Conservation (phyloP, 2,329 filamentous ascomycete genomes). For the Paraphaeosphaeria sporulosa region DNA sequence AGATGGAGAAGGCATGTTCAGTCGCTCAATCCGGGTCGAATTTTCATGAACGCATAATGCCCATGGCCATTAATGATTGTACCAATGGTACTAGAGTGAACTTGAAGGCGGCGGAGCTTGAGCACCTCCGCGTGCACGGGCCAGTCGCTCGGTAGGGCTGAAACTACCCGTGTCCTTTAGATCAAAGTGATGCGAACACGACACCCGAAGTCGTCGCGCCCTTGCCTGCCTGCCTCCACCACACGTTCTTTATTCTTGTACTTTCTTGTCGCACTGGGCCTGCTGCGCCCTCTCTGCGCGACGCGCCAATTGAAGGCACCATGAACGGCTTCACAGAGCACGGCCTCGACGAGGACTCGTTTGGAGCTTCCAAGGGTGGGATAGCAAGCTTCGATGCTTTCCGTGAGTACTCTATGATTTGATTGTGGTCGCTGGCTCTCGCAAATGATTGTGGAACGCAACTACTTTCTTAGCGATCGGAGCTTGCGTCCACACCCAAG, state of each 20-base stretch:
- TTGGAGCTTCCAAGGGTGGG: conserved; percentile 73
- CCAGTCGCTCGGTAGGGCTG: conserved; percentile 25
- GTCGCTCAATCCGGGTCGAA: too few relatives aligned
- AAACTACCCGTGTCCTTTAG: conserved; percentile 49
- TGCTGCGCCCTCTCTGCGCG: conserved; percentile 31
- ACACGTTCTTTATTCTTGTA: conserved; percentile 11
- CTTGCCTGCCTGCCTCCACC: conserved; percentile 19
- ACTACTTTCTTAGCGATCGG: conserved; percentile 2
- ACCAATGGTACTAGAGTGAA: background rate
- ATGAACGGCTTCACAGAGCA: conserved; percentile 82
- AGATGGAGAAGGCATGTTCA: too few relatives aligned
- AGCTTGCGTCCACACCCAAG: background rate
- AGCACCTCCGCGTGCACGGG: background rate
- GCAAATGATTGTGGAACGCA: background rate
- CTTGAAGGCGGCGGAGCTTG: background rate
- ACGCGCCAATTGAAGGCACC: conserved; percentile 22
- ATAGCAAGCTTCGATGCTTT: conserved; percentile 93
- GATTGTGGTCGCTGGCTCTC: conserved; percentile 7
- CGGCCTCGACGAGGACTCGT: conserved; percentile 78
- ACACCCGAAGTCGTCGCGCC: conserved; percentile 24
- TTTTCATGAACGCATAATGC: too few relatives aligned
- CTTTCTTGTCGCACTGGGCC: conserved; percentile 33
- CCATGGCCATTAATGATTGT: too few relatives aligned
- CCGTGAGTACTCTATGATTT: conserved; percentile 67
- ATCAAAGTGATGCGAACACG: conserved; percentile 17